Conservation (phyloP, 2,329 filamentous ascomycete species). For the Fonsecaea nubica region DNA sequence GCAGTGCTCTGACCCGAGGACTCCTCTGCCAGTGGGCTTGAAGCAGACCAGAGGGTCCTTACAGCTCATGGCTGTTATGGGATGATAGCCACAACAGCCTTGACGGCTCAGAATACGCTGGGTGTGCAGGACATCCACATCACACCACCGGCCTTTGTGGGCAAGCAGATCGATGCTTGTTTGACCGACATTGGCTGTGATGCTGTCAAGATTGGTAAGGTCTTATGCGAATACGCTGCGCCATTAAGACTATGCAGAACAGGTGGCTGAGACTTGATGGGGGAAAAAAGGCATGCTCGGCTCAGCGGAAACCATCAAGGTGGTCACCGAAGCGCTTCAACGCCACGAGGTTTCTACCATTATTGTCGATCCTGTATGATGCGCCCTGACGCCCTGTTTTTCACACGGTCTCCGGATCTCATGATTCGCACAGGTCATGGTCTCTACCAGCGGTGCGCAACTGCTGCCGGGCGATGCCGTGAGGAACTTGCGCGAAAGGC, state of each 20-base stretch:
- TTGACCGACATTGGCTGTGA: slow-evolving; percentile 84
- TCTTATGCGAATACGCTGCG: not conserved
- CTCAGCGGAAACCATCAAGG: slow-evolving; percentile 70
- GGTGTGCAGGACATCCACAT: slow-evolving; percentile 83
- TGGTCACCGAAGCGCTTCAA: slow-evolving; percentile 70
- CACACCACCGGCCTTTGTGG: slow-evolving; percentile 77
- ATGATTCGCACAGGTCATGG: slow-evolving; percentile 74
- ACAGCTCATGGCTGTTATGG: slow-evolving; percentile 92
- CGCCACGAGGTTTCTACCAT: slow-evolving; percentile 54
- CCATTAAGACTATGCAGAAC: not conserved
- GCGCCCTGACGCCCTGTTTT: not conserved
- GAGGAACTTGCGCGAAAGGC: slow-evolving; percentile 47
- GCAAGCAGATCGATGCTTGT: slow-evolving; percentile 83
- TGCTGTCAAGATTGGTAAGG: slow-evolving; percentile 85
- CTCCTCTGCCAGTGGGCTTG: slow-evolving; percentile 71
- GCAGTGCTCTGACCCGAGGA: slow-evolving; percentile 25
- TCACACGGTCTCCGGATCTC: slow-evolving; percentile 22
- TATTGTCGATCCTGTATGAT: slow-evolving; percentile 77
- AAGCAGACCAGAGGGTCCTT: slow-evolving; percentile 94
- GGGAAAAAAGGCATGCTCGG: slow-evolving; percentile 75
- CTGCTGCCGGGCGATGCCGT: slow-evolving; percentile 54
- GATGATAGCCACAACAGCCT: slow-evolving; percentile 91
- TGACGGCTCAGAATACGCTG: slow-evolving; percentile 94
- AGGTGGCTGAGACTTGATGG: slow-evolving; percentile 2
- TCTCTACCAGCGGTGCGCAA: slow-evolving; percentile 61